Base-by-base conservation (phyloP, 495 filamentous ascomycete species). In the Mytilinidion resinicola region DNA sequence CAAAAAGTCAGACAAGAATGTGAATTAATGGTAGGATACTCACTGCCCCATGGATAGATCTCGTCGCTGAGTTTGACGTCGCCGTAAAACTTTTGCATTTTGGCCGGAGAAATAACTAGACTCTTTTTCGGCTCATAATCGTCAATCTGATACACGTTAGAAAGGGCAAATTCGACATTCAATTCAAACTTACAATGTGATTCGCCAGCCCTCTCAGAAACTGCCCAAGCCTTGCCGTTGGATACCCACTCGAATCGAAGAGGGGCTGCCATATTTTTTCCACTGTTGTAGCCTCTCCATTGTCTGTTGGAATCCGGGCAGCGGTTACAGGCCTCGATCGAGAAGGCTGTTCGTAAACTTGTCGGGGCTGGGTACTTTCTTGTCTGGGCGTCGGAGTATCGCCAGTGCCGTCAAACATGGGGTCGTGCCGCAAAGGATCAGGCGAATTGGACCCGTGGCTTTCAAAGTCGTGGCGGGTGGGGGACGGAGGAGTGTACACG, bases 61-160 rank as follows among this genome's bases (percentile, higher is more conserved):
- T 95, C 90, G 30, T 77, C 70, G 0, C 80, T 62, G 3, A 92
- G 66, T 49, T 75, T 69, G 55, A 86, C 83, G 52, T 78, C 83
- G 19, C 79, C 74, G 67, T 96, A 96, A 59, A 92, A 91, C 51
- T 81, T 78, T 12, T 83, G 78, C 77, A 96, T 81, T 72, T 96
- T 96, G 7, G 81, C 75, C 2, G 90, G 88, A 0, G 85, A 83
- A 34, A 96, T 81, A n/a, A 96, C 88, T 41, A 93, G 76, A 41
- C 80, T 89, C 35, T 85, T 83, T 38, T 77, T 78, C 0, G 90
- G 88, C 19, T 82, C 74, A 65, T 88, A 89, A 55, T 91, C 82
- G 44, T 90, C 84, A 68, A 95, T 90, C 86, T 91, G 62, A 20
- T 9, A 34, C 35, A 20, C n/a, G 10, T 51, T 57, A 50, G 19